Percentiles rank a stretch among this genome's conserved stretches.
These are phyloP conservation scores for Omphalotus olearius DNA, from an alignment of 1,284 basidiomycete genomes.

Conservation along the genomic window DNA sequence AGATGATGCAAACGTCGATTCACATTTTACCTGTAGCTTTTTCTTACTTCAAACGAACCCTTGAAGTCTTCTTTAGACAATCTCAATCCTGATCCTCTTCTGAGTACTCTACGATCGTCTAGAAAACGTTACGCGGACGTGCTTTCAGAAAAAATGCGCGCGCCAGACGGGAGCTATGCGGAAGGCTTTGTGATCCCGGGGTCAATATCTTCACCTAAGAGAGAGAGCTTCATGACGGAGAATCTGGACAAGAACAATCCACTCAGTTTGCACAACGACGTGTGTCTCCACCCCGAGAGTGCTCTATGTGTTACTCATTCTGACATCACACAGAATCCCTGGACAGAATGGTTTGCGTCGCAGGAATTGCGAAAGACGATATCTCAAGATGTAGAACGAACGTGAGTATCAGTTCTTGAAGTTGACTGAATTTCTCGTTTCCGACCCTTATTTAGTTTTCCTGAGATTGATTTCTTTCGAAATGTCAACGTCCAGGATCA, in stretches of 20 bases:
- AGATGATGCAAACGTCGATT: constrained; percentile 13
- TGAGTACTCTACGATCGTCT: constrained; percentile 40
- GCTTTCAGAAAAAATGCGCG: constrained; percentile 62
- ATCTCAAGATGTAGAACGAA: constrained; percentile 88
- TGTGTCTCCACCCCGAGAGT: constrained; percentile 26
- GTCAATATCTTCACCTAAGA: constrained; percentile 29
- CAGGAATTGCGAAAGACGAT: constrained; percentile 86
- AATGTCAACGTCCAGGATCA: constrained; percentile 69
- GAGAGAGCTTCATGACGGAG: constrained; percentile 27
- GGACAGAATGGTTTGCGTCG: constrained; percentile 88
- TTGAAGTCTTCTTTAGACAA: constrained; percentile 42
- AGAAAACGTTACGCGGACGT: constrained; percentile 50
- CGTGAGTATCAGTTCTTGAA: constrained; percentile 43
- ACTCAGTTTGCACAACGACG: constrained; percentile 79
- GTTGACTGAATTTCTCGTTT: constrained; percentile 8
- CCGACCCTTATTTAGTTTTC: constrained; percentile 43
- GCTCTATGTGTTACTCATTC: not conserved
- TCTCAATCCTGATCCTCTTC: constrained; percentile 37
- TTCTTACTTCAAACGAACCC: constrained; percentile 56
- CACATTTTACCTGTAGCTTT: constrained; percentile 39
- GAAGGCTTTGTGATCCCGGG: constrained; percentile 59
- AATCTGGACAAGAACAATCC: constrained; percentile 80
- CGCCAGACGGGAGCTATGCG: constrained; percentile 76
- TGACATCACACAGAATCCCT: constrained; percentile 67
- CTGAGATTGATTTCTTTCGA: constrained; percentile 87